phyloP scores from a whole-genome alignment of 2,329 filamentous ascomycete genomes.

The Aureobasidium sp. region DNA sequence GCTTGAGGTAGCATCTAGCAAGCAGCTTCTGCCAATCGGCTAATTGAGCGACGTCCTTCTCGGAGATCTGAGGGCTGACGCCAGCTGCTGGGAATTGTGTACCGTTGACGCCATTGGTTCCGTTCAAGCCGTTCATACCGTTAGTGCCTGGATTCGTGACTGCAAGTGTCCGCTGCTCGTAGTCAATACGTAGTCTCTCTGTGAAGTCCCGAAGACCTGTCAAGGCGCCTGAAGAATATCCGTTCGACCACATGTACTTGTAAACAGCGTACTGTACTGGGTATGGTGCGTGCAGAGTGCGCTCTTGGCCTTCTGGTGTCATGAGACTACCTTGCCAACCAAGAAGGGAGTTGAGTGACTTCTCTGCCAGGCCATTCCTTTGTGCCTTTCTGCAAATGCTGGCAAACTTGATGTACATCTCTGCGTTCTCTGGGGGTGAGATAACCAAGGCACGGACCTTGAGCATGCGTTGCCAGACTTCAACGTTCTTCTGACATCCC shows the following conservation, averaged over 20 bases:
- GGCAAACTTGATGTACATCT: conserved; percentile 99
- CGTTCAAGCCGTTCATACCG: conserved; percentile 34
- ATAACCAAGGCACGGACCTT: conserved; percentile 90
- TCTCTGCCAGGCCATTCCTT: conserved; percentile 88
- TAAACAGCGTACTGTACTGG: conserved; percentile 93
- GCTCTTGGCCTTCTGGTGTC: conserved; percentile 50
- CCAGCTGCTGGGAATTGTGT: conserved; percentile 25
- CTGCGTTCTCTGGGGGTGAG: conserved; percentile 83
- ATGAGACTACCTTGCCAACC: conserved; percentile 40
- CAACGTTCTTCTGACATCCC: conserved; percentile 92
- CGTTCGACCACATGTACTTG: conserved; percentile 92
- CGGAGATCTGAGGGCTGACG: conserved; percentile 24
- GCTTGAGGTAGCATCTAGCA: conserved; percentile 90
- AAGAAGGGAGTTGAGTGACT: conserved; percentile 86
- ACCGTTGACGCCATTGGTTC: conserved; percentile 31
- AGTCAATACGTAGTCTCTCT: conserved; percentile 49
- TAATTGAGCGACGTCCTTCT: conserved; percentile 34
- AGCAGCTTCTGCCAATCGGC: conserved; percentile 60
- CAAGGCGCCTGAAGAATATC: conserved; percentile 55
- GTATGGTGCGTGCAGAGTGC: conserved; percentile 47
- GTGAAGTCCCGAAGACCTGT: conserved; percentile 56
- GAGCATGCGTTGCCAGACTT: conserved; percentile 98
- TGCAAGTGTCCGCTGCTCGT: conserved; percentile 34
- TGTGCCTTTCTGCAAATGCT: conserved; percentile 96
- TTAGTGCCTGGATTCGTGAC: conserved; percentile 28